Evolutionary conservation across 257 asterid genomes (phyloP), one percentile per base, ranked within the genome.

Genomic region (Jacaranda mimosifolia): DNA sequence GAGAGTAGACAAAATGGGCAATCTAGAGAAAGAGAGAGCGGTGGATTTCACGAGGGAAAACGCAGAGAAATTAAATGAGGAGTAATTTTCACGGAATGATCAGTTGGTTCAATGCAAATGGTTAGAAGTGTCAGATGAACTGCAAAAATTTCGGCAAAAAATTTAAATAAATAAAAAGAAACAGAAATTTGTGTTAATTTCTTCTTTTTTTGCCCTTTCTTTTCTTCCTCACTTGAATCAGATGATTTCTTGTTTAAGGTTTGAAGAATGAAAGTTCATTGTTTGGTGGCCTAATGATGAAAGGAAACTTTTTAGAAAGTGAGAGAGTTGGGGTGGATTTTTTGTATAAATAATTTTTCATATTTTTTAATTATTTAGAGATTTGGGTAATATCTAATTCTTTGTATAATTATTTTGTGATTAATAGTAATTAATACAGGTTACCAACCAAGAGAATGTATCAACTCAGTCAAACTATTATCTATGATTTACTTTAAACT

Each of bases 1-100:
- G 62, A 64, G 63, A 48, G 60, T 52, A 42, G 68, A 10, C 38
- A 56, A 78, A 53, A 32, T 48, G 75, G 55, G 72, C 81, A 81
- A 83, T 83, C 83, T 73, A 69, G 68, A 74, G 73, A 72, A 77
- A 45, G 71, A 75, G 62, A 66, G 76, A 68, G 82, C 82, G 88
- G 89, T 80, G 85, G 72, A 81, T 74, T 83, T 79, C 86, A 85
- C 84, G 91, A 68, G 85, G 82, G 78, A 66, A 77, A 78, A 68
- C 40, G 76, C 60, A 42, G 14, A 15, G 56, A 76, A 72, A 81
- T 83, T 83, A 80, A 80, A 77, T 75, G 80, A 80, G 46, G 78
- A 86, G 86, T 85, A 69, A 74, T 56, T 76, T 70, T 75, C 79
- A 85, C 77, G 86, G 77, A 71, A 77, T 62, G 76, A 63, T 74